Conservation (phyloP, 2,329 filamentous ascomycete genomes). For the Colletotrichum tofieldiae region DNA sequence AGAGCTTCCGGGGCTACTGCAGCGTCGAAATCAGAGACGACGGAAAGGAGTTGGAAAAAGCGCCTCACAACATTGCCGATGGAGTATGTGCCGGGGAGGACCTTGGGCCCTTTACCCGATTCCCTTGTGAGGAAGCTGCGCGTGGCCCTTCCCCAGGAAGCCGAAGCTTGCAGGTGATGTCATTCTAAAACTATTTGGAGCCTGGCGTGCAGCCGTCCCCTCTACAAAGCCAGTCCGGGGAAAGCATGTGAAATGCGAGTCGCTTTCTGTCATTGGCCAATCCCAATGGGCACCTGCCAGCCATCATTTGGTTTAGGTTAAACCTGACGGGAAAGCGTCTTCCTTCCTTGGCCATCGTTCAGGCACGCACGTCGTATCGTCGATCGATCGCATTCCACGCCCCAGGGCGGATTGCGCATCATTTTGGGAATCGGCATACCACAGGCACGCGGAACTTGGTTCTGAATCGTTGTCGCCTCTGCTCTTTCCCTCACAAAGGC, state of each 20-base stretch:
- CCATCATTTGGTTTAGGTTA: not conserved
- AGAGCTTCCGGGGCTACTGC: conserved; percentile 1
- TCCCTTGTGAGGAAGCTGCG: not conserved
- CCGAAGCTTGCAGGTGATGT: conserved; percentile 41
- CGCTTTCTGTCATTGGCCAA: conserved; percentile 32
- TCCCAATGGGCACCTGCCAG: conserved; percentile 5
- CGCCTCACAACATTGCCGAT: not conserved
- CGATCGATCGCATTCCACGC: conserved; percentile 8
- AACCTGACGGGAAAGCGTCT: conserved; percentile 13
- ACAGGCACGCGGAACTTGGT: not conserved
- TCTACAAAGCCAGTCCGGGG: conserved; percentile 23
- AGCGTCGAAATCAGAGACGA: conserved; percentile 1
- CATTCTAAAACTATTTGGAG: conserved; percentile 42
- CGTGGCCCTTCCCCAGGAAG: conserved; percentile 15
- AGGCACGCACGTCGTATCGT: not conserved
- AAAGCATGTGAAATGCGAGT: conserved; percentile 40
- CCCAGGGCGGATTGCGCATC: not conserved
- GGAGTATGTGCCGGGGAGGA: not conserved
- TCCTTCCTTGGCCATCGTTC: not conserved
- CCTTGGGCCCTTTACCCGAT: not conserved
- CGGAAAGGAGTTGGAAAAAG: not conserved
- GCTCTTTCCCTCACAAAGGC: too few species aligned
- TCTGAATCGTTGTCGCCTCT: not conserved
- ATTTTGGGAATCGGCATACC: not conserved
- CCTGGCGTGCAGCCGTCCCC: conserved; percentile 13